Percentiles rank a stretch among this genome's conserved stretches.
These are phyloP conservation scores for Aspergillus proliferans DNA, from an alignment of 2,329 filamentous ascomycete species.

Conservation along the genomic window DNA sequence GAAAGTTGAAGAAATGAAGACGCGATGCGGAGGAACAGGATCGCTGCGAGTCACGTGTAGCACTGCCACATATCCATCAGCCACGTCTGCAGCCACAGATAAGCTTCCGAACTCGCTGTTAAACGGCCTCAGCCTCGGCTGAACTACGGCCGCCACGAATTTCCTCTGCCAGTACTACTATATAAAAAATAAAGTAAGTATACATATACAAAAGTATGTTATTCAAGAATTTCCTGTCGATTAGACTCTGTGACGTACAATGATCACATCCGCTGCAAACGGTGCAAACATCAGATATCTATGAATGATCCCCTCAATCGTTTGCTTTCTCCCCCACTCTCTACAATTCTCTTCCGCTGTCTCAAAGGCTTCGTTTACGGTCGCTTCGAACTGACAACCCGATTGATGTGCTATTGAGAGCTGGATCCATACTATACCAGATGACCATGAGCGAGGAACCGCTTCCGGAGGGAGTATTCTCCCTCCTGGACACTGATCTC, in stretches of 20 bases:
- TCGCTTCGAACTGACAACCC: background rate
- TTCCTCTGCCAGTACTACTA: too few relatives aligned
- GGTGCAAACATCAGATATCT: slow-evolving; percentile 3
- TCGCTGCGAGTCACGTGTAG: background rate
- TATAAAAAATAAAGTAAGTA: background rate
- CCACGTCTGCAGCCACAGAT: background rate
- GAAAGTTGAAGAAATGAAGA: background rate
- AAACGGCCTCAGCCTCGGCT: too few relatives aligned
- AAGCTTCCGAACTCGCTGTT: background rate
- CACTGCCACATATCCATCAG: background rate
- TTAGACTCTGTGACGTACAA: background rate
- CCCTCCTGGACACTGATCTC: slow-evolving; percentile 74
- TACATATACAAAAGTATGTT: background rate
- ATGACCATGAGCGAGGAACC: slow-evolving; percentile 22
- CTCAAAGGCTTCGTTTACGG: background rate
- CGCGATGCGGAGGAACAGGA: background rate
- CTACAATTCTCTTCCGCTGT: background rate
- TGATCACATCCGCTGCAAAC: slow-evolving; percentile 3
- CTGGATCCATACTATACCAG: slow-evolving; percentile 1
- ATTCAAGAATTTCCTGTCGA: background rate
- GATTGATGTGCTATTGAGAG: background rate
- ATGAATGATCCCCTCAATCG: background rate
- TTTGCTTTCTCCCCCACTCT: background rate
- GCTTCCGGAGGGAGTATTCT: slow-evolving; percentile 65
- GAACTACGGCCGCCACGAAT: too few relatives aligned